These are phyloP conservation scores for Domatiomyces globalis DNA, from an alignment of 2,329 filamentous ascomycete genomes.

Conservation along the genomic window DNA sequence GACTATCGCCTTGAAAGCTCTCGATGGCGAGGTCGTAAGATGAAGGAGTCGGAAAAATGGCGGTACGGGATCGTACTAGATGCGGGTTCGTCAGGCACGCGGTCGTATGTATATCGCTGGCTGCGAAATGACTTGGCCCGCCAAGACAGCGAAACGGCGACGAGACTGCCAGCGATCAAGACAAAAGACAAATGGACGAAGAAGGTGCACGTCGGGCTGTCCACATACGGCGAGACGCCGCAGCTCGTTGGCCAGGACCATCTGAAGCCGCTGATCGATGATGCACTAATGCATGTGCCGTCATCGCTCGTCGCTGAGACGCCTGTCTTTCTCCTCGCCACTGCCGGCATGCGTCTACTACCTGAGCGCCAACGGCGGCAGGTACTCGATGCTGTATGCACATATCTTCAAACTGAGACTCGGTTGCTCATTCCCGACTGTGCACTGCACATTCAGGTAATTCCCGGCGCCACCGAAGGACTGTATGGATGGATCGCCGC, in stretches of 20 bases:
- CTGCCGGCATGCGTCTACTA: conserved; percentile 83
- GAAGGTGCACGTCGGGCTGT: conserved; percentile 88
- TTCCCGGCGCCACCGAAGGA: conserved; percentile 87
- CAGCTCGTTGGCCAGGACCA: conserved; percentile 68
- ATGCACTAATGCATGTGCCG: conserved; percentile 68
- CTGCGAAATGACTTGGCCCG: conserved; percentile 54
- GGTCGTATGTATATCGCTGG: conserved; percentile 91
- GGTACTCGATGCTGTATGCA: conserved; percentile 65
- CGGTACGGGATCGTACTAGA: conserved; percentile 90
- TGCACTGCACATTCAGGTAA: conserved; percentile 77
- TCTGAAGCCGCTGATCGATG: conserved; percentile 62
- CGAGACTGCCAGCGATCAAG: conserved; percentile 61
- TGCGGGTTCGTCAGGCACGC: conserved; percentile 89
- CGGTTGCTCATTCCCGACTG: conserved; percentile 83
- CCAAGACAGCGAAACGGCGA: conserved; percentile 45
- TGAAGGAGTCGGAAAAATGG: conserved; percentile 22
- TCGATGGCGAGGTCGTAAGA: not conserved
- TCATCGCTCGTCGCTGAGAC: conserved; percentile 63
- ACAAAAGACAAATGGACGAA: conserved; percentile 80
- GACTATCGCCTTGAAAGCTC: too few relatives aligned
- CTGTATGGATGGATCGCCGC: conserved; percentile 95
- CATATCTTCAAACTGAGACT: conserved; percentile 63
- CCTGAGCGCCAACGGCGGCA: conserved; percentile 56
- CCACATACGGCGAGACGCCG: conserved; percentile 69
- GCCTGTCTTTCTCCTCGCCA: conserved; percentile 88